A percentile compares a stretch with the other conserved stretches of the same genome.
Evolutionary conservation across 345 rosid genomes (phyloP).

Genomic region (Alliaria petiolata): DNA sequence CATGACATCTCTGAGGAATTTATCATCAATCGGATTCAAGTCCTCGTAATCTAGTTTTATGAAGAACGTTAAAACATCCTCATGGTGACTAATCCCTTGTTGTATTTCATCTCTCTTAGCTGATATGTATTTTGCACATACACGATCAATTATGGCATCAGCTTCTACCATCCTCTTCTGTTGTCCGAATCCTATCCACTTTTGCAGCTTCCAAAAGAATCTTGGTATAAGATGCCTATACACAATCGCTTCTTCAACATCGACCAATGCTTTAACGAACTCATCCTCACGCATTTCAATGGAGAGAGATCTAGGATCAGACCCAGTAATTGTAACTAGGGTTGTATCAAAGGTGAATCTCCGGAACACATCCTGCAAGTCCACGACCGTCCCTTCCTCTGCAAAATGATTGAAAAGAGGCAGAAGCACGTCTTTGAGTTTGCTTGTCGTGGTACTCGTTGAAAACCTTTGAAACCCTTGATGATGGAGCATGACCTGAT

Average conservation of each 20-base stretch:
- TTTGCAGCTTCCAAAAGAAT: slow-evolving; percentile 32
- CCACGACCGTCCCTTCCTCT: neutral
- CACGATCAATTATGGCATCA: too few relatives aligned
- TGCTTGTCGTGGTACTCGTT: neutral
- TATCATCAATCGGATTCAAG: too few relatives aligned
- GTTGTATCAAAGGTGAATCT: slow-evolving; percentile 42
- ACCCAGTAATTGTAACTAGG: slow-evolving; percentile 28
- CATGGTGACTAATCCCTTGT: too few relatives aligned
- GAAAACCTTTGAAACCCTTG: slow-evolving; percentile 8
- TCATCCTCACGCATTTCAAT: slow-evolving; percentile 26
- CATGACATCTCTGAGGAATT: too few relatives aligned
- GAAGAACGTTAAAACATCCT: too few relatives aligned
- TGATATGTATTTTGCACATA: too few relatives aligned
- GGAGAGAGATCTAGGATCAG: slow-evolving; percentile 38
- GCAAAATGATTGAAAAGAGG: slow-evolving; percentile 26
- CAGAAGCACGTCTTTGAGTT: slow-evolving; percentile 8
- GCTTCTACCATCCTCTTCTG: too few relatives aligned
- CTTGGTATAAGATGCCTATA: slow-evolving; percentile 21
- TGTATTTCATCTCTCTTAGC: too few relatives aligned
- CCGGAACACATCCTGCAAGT: slow-evolving; percentile 38
- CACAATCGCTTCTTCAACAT: slow-evolving; percentile 11
- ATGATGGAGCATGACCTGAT: neutral
- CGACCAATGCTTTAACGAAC: slow-evolving; percentile 30
- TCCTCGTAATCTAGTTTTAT: too few relatives aligned
- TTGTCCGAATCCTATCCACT: too few relatives aligned